Percentiles rank a stretch among this genome's conserved stretches.
These are phyloP conservation scores for Auxenochlorella pyrenoidosa DNA, from an alignment of 139 green algal species.

Conservation along the genomic window DNA sequence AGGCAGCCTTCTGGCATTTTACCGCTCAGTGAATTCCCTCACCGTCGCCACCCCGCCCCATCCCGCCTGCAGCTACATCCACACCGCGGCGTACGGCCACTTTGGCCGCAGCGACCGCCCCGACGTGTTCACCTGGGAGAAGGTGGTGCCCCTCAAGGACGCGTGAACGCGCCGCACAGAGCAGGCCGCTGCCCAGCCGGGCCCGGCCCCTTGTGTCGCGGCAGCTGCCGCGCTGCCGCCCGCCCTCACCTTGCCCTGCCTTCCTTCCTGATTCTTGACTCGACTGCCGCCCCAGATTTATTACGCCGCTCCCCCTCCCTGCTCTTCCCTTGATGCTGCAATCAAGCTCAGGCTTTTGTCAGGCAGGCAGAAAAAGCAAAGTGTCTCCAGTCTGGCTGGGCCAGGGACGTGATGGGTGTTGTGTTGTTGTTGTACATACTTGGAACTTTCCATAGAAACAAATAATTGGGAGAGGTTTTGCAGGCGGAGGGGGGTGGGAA, in stretches of 20 bases:
- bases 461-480: no score
- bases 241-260: background rate
- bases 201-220: background rate
- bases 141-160: conserved; percentile 49
- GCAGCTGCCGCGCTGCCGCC: background rate
- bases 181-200: no score
- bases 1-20: no score
- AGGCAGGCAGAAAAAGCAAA: no score
- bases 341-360: background rate
- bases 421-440: no score
- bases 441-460: no score
- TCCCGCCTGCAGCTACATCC: conserved; percentile 76
- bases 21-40: background rate
- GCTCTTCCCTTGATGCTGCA: background rate
- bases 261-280: background rate
- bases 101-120: conserved; percentile 90
- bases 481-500: no score
- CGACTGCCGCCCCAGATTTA: background rate
- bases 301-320: background rate
- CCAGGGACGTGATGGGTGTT: no score
- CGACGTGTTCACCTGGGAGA: conserved; percentile 97
- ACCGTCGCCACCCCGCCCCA: background rate
- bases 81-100: conserved; percentile 97
- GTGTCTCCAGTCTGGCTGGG: no score
- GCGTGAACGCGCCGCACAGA: background rate